Evolutionary conservation across 495 filamentous ascomycete genomes (phyloP), one percentile per base, ranked within the genome.

Genomic region (Bombardia bombarda): DNA sequence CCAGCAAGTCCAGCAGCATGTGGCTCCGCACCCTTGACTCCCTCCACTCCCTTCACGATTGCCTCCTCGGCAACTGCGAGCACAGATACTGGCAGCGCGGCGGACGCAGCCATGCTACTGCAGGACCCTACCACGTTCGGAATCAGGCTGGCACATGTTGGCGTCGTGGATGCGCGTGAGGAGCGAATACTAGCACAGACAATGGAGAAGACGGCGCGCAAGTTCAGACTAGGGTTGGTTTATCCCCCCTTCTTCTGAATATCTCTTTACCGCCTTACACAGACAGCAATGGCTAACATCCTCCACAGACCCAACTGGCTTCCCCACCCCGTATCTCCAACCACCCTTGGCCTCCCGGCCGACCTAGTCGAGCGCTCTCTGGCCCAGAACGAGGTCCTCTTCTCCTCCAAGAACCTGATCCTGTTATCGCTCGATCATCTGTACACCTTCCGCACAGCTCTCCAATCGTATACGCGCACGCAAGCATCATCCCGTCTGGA

Each of bases 361-460:
- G 70, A 84, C 46, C 66, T 88, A 3, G 65, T 84, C 22, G 67
- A 76, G 25, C 75, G 79, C 38, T 86, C 82, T 7, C 69, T 85
- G 20, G 53, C 69, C 32, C 83, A 86, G 53, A 82, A 86, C 51
- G 78, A 84, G 38, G 65, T 82, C 23, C 63, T 87, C 42, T 87
- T 83, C 67, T 73, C 77, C 21, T 76, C 79, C n/a, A 80, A 82
- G 35, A 80, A 79, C 26, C 63, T 88, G 23, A 83, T 76, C 1
- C 58, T 87, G 23, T 61, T 87, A 1, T 78, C 75, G 13, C 73
- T 87, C 32, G 83, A 88, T 58, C 74, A 80, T 43, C 67, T 86
- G 51, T 86, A 85, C 61, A 84, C 76, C 32, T 81, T 88, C 66
- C 84, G 85, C 52, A 70, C 74, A 24, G 69, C 77, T 4, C 68